Base-by-base conservation (phyloP, 129 eudicot genomes). In the Kitagawia praeruptora region DNA sequence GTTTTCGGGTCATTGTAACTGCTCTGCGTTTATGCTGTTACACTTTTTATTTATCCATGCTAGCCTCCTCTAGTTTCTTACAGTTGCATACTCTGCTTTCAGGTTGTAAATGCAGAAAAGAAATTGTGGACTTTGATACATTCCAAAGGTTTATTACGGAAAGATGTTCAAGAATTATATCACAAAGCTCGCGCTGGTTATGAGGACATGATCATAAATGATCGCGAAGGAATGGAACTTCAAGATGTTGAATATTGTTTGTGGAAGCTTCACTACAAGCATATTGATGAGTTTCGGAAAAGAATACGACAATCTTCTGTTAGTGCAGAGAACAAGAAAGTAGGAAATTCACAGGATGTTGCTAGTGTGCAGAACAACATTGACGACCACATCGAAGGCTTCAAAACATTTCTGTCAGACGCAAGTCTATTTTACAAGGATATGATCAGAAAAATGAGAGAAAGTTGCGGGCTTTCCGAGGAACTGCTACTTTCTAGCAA, bases 211-310 rank as follows among this genome's bases (percentile, higher is more conserved):
- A 86, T 95, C 54, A 74, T 88, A 9, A 83, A 77, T 69, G 82
- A 86, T 82, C 78, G 82, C 41, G 84, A 85, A 48, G 69, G 63
- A 40, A 82, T 81, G 19, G 89, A 92, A 48, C 92, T 84, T 82
- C 96, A 92, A 81, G 93, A 90, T 67, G 81, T 86, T 82, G 98
- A 95, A 71, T 88, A 85, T 75, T 85, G 85, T 46, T 63, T 95
- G 77, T 95, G 98, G 98, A 95, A 85, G 88, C 96, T 95, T 77
- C 97, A 95, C 78, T 95, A 95, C 79, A 84, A 86, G 81, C 98
- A 92, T 86, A 95, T 92, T 67, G 97, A 92, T 63, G 98, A 92
- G 61, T 95, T 86, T 64, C 89, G 98, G 11, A 92, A 84, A 85
- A 85, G 81, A 84, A 84, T 88, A 31, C 81, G 83, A 76, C 89